Percentiles rank a stretch among this genome's conserved stretches.
Conservation (phyloP, 768 basidiomycete species). For the Kondoa malvinella region DNA sequence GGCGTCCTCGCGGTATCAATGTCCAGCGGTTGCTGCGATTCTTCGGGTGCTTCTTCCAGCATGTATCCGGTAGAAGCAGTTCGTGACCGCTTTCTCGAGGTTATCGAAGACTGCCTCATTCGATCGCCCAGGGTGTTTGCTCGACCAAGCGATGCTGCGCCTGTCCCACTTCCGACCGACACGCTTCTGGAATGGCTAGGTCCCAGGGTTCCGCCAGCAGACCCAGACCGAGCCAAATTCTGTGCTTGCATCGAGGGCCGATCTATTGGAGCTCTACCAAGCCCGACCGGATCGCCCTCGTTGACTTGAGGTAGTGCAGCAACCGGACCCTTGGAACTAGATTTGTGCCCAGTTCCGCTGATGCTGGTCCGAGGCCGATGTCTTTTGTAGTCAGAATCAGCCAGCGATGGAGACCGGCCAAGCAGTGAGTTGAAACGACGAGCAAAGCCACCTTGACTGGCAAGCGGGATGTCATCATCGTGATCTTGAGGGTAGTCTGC, state of each 20-base stretch:
- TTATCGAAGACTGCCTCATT: not conserved
- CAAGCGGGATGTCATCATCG: constrained; percentile 19
- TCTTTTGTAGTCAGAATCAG: constrained; percentile 6
- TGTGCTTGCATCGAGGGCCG: not conserved
- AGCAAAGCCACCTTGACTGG: constrained; percentile 12
- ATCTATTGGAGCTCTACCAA: not conserved
- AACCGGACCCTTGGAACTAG: constrained; percentile 19
- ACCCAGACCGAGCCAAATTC: constrained; percentile 4
- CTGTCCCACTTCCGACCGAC: constrained; percentile 16
- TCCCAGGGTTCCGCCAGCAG: constrained; percentile 20
- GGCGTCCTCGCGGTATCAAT: not conserved
- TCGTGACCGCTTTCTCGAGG: not conserved
- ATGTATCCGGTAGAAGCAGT: not conserved
- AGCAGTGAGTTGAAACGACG: constrained; percentile 27
- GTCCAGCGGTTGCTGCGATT: not conserved
- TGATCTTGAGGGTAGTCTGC: not conserved
- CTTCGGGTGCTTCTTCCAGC: not conserved
- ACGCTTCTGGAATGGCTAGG: constrained; percentile 16
- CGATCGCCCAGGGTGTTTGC: not conserved
- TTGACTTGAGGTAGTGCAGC: constrained; percentile 21
- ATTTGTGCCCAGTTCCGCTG: constrained; percentile 16
- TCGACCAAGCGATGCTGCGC: not conserved
- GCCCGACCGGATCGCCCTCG: constrained; percentile 7
- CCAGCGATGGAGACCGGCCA: constrained; percentile 16
- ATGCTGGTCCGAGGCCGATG: constrained; percentile 21